Evolutionary conservation across 306 rosid genomes (phyloP).

Genomic region (Vachellia collinsii): DNA sequence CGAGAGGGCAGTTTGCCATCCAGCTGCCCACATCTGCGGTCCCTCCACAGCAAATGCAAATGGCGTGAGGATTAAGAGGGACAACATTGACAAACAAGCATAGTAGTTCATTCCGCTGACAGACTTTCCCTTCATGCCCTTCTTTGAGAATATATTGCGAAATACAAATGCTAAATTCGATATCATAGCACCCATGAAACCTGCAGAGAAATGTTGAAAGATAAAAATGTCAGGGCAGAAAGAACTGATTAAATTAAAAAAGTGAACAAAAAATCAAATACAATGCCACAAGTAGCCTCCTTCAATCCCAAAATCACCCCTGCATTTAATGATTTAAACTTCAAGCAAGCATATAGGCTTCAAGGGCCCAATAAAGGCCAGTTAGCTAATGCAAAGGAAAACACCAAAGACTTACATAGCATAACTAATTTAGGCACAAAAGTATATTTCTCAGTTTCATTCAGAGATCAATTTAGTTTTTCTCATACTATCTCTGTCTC

Average conservation of each 20-base stretch:
- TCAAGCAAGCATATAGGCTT: neutral
- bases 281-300: slow-evolving; percentile 13
- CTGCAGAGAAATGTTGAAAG: slow-evolving; percentile 46
- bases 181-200: slow-evolving; percentile 99
- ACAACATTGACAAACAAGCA: slow-evolving; percentile 83
- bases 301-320: slow-evolving; percentile 10
- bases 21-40: slow-evolving; percentile 86
- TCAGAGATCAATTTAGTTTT: slow-evolving; percentile 8
- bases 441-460: neutral
- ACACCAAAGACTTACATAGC: neutral
- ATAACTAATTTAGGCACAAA: neutral
- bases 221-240: slow-evolving; percentile 22
- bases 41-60: slow-evolving; percentile 93
- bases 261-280: neutral
- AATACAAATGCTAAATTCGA: slow-evolving; percentile 91
- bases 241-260: slow-evolving; percentile 18
- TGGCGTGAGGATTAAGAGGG: slow-evolving; percentile 76
- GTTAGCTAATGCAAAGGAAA: slow-evolving; percentile 10
- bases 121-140: slow-evolving; percentile 92
- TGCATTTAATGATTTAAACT: neutral
- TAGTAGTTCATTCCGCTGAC: slow-evolving; percentile 92
- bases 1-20: slow-evolving; percentile 71
- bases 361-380: neutral
- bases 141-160: slow-evolving; percentile 86
- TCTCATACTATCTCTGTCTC: slow-evolving; percentile 15